Conservation (phyloP, 73 alveolate species). For the Paramecium sonneborni region DNA sequence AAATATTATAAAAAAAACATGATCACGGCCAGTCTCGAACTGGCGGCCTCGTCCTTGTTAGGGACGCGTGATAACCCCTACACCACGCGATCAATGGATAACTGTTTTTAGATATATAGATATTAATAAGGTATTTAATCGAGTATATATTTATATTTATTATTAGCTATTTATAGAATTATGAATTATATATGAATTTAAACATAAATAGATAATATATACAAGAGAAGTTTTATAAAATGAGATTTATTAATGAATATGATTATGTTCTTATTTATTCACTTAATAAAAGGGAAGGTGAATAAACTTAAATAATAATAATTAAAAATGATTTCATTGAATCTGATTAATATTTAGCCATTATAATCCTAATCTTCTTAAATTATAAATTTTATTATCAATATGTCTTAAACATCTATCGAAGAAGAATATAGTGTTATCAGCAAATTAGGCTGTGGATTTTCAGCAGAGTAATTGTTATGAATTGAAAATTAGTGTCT, state of each 20-base stretch:
- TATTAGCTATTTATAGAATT: no score
- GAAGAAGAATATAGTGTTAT: neutral
- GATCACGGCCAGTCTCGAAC: conserved; percentile 55
- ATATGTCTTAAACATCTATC: neutral
- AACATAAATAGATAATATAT: no score
- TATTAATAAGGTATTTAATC: no score
- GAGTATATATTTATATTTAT: no score
- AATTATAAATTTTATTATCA: conserved; percentile 14
- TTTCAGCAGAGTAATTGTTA: neutral
- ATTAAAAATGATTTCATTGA: neutral
- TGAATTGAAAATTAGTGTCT: neutral
- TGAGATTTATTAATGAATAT: no score
- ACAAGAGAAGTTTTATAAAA: no score
- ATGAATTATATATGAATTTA: no score
- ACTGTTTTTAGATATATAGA: neutral
- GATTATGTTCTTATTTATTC: no score
- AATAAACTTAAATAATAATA: neutral
- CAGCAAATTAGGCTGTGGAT: conserved; percentile 6
- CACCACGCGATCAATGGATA: conserved; percentile 13
- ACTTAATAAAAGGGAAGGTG: no score
- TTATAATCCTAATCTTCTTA: neutral
- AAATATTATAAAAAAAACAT: neutral
- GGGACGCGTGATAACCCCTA: conserved; percentile 54
- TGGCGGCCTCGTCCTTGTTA: conserved; percentile 51
- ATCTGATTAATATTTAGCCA: neutral